Evolutionary conservation across 352 stramenopile genomes (phyloP), one percentile per base, ranked within the genome.

Genomic region (Globisporangium paddicum): DNA sequence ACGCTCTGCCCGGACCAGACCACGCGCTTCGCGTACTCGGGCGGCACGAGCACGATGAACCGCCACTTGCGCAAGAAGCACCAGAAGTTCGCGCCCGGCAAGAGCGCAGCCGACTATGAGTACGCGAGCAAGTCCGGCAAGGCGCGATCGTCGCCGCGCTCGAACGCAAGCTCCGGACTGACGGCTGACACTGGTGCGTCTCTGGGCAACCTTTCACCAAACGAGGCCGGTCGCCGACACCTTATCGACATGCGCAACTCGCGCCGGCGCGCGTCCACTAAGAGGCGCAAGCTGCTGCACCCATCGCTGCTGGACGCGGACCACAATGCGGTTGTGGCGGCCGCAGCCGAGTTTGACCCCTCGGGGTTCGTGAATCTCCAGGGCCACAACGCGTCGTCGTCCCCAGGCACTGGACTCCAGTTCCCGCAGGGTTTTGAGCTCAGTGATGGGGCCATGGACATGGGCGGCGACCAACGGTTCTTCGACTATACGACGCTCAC

Each of bases 21-120:
- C 25, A 90, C 83, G 49, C 76, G 81, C 41, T 93, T 93, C 63
- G 83, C 83, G 26, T 93, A 93, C 61, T 93, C 83, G 28, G 83
- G 83, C 11, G 83, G 83, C 48, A 93, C 83, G 13, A 88, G 75
- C 66, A 93, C 83, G 11, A 93, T 93, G 83, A 93, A 90, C 64
- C 80, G 83, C 26, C 83, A 93, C 37, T 53, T 93, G 54, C 67
- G 83, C 26, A 89, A 89, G 60, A 93, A 93, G 60, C 83, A 93
- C 59, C 79, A 88, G 2, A 93, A 90, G 55, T 93, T 75, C 55
- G 80, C 83, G 13, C 83, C 83, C 0, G 83, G 83, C 40, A 93
- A 93, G 60, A 77, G 67, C 46, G 76, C 79, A 6, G 77, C 81
- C 2, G 83, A 93, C 58, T 93, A 93, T 64, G 75, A 87, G 55